Conservation (phyloP, 2,329 filamentous ascomycete genomes). For the Aspergillus clavatus region DNA sequence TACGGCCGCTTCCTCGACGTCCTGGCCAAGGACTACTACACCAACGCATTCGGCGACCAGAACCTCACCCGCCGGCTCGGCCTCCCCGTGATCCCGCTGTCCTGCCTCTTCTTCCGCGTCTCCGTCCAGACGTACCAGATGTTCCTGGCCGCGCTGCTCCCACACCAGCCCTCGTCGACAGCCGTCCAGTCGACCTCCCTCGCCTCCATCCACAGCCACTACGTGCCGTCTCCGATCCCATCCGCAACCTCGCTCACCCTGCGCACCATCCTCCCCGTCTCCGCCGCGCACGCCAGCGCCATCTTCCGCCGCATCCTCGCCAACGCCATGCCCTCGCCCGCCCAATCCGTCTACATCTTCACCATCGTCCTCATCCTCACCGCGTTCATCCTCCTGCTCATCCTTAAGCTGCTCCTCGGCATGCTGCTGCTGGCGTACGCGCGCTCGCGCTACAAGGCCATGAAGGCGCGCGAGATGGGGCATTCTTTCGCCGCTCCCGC, state of each 20-base stretch:
- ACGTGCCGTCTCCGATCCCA: constrained; percentile 60
- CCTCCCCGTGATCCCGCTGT: constrained; percentile 83
- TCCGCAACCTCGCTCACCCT: constrained; percentile 58
- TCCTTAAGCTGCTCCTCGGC: constrained; percentile 78
- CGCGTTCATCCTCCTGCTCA: constrained; percentile 76
- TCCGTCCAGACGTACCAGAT: constrained; percentile 96
- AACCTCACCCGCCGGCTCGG: constrained; percentile 86
- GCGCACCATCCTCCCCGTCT: constrained; percentile 51
- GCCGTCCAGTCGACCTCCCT: constrained; percentile 35
- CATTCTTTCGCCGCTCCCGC: too few relatives aligned
- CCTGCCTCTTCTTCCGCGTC: constrained; percentile 89
- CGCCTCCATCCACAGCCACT: constrained; percentile 42
- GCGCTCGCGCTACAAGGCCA: constrained; percentile 69
- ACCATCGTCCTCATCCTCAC: constrained; percentile 84
- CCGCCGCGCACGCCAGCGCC: constrained; percentile 44
- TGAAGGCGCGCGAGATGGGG: constrained; percentile 63
- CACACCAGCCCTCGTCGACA: constrained; percentile 57
- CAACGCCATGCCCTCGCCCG: constrained; percentile 40
- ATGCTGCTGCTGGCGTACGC: constrained; percentile 81
- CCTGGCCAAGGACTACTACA: constrained; percentile 95
- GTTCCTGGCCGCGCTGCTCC: constrained; percentile 85
- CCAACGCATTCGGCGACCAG: constrained; percentile 86
- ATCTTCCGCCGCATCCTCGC: constrained; percentile 39
- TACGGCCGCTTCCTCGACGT: constrained; percentile 90
- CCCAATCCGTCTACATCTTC: constrained; percentile 40